These are phyloP conservation scores for Didymella lethalis DNA, from an alignment of 2,329 filamentous ascomycete species.

Conservation along the genomic window DNA sequence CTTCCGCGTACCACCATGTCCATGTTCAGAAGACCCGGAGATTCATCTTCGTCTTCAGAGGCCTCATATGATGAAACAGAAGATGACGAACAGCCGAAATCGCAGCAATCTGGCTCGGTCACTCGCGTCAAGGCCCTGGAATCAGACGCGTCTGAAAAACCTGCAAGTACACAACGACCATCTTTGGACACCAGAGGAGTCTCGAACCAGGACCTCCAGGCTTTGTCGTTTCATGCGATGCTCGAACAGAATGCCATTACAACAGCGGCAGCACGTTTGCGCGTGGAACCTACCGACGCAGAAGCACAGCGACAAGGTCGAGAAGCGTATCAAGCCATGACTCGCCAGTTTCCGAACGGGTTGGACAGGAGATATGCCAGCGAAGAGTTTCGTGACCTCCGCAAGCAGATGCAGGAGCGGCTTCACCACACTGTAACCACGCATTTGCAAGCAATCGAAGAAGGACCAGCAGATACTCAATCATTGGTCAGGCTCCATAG, in stretches of 20 bases:
- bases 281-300: constrained; percentile 43
- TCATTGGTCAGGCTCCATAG: constrained; percentile 33
- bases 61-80: constrained; percentile 32
- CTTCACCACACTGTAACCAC: constrained; percentile 43
- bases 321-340: constrained; percentile 51
- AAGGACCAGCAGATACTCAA: constrained; percentile 35
- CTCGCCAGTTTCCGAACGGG: constrained; percentile 49
- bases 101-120: constrained; percentile 29
- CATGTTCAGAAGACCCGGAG: constrained; percentile 47
- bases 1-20: constrained; percentile 30
- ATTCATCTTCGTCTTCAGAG: constrained; percentile 39
- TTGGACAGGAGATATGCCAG: constrained; percentile 50
- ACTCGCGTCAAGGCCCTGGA: constrained; percentile 43
- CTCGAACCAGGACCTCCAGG: constrained; percentile 41
- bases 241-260: constrained; percentile 55
- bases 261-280: constrained; percentile 50
- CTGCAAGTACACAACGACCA: constrained; percentile 20
- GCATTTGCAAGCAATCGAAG: constrained; percentile 36
- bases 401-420: constrained; percentile 49
- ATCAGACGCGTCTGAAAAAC: constrained; percentile 30
- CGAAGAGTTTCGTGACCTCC: constrained; percentile 48
- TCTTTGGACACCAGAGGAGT: constrained; percentile 29
- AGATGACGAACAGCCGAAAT: constrained; percentile 31
- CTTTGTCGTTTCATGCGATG: constrained; percentile 55
- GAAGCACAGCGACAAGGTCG: constrained; percentile 49